phyloP scores from a whole-genome alignment of 2,329 filamentous ascomycete genomes.

The Zopfia rhizophila region DNA sequence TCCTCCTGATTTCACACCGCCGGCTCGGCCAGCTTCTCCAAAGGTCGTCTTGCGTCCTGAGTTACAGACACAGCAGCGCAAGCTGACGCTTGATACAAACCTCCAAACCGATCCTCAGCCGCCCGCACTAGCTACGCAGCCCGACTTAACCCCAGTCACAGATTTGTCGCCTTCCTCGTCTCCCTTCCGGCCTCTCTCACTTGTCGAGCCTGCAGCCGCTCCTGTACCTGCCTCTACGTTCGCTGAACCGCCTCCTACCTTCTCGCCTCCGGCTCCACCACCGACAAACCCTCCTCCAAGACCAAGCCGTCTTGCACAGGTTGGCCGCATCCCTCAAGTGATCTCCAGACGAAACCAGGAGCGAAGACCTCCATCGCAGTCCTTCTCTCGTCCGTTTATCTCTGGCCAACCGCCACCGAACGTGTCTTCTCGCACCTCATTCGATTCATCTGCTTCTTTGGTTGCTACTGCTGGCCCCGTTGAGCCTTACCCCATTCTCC shows the following conservation, averaged over 20 bases:
- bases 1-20: constrained; percentile 34
- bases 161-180: constrained; percentile 47
- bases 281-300: constrained; percentile 49
- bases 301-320: constrained; percentile 77
- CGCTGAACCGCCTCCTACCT: constrained; percentile 5
- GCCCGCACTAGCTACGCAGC: constrained; percentile 25
- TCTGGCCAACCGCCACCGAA: constrained; percentile 56
- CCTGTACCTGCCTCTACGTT: not conserved
- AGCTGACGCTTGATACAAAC: constrained; percentile 34
- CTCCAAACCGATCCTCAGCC: constrained; percentile 11
- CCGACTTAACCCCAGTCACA: constrained; percentile 44
- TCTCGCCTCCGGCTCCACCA: constrained; percentile 37
- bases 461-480: constrained; percentile 39
- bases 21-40: constrained; percentile 47
- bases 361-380: constrained; percentile 75
- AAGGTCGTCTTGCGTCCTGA: constrained; percentile 46
- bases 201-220: constrained; percentile 10
- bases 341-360: constrained; percentile 72
- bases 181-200: constrained; percentile 33
- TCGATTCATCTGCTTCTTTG: constrained; percentile 41
- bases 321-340: constrained; percentile 87
- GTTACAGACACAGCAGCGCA: constrained; percentile 24
- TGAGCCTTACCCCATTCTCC: constrained; percentile 48
- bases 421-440: constrained; percentile 42
- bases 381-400: constrained; percentile 85